Evolutionary conservation across 2,329 filamentous ascomycete genomes (phyloP), one percentile per base, ranked within the genome.

Genomic region (Sporothrix variecibatus): DNA sequence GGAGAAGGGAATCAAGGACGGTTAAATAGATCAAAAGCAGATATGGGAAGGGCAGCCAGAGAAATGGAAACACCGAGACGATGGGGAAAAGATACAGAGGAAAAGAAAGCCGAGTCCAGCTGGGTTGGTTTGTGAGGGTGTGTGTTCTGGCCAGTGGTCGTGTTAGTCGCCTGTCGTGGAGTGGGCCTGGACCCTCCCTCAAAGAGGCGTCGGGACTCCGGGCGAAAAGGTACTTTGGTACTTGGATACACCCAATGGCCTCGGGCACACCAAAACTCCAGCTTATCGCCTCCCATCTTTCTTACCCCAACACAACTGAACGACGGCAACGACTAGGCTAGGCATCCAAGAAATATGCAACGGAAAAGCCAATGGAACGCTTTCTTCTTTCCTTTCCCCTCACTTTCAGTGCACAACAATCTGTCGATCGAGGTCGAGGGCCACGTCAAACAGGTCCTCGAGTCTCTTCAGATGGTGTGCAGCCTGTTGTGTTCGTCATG

Each of bases 211-310:
- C 34, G n/a, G 62, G 38, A 17, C 38, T 43, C 20, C 62, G 62
- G 62, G 62, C 62, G n/a, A 51, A 68, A n/a, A 40, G 67, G 67
- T 53, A 69, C 67, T 34, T 69, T 53, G 46, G 65, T 69, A 53
- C 12, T 28, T 34, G 34, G 34, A 34, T 34, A 34, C 34, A 34
- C 34, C 34, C 34, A 34, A 34, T 34, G 34, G 34, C 34, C 34
- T 34, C 34, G 34, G 34, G 12, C 65, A 51, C 65, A 53, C 43
- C 67, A 69, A 69, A 51, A 31, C 26, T 23, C 26, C 46, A 68
- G 43, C 69, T 60, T 71, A 71, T 60, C 51, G 69, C 69, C 51
- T 56, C 69, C 69, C 69, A n/a, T 26, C 38, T 34, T 34, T 34
- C 34, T 34, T 4, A 3, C 69, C 20, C 34, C 31, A 26, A 56